A percentile compares a stretch with the other conserved stretches of the same genome.
phyloP scores from a whole-genome alignment of 179 eudicot genomes.

The Carnegiea gigantea region DNA sequence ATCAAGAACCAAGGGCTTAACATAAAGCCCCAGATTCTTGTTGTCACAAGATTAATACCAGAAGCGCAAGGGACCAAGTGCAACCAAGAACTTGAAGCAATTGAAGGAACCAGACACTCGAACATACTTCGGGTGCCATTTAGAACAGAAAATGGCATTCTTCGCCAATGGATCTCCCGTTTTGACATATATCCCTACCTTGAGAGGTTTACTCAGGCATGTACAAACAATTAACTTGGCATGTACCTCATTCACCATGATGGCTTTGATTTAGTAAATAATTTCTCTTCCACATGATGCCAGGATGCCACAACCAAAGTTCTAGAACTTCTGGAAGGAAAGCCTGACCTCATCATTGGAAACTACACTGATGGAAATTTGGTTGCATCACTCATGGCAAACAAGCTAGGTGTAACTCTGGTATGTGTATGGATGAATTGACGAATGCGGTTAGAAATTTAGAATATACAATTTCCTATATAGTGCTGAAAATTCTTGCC shows the following conservation, averaged over 20 bases:
- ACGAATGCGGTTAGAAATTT: neutral
- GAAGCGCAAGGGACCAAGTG: constrained; percentile 61
- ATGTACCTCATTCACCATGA: neutral
- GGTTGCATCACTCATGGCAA: constrained; percentile 56
- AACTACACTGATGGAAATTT: constrained; percentile 60
- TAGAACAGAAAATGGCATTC: constrained; percentile 44
- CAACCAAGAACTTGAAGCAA: constrained; percentile 46
- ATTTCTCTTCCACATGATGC: constrained; percentile 19
- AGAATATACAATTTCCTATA: neutral
- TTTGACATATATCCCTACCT: constrained; percentile 58
- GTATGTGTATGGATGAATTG: constrained; percentile 19
- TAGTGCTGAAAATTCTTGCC: constrained; percentile 11
- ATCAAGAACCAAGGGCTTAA: constrained; percentile 60
- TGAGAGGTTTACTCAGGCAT: constrained; percentile 51
- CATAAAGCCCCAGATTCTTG: constrained; percentile 61
- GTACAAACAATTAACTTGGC: constrained; percentile 17
- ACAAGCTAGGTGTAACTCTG: constrained; percentile 50
- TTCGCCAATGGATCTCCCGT: constrained; percentile 54
- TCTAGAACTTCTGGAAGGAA: constrained; percentile 45
- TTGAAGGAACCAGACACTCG: constrained; percentile 48
- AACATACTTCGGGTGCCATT: constrained; percentile 53
- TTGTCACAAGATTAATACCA: constrained; percentile 58
- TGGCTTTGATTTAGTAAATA: neutral
- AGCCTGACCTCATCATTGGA: constrained; percentile 54
- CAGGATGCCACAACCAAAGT: constrained; percentile 54